These are phyloP conservation scores for Discostella stelligeroides DNA, from an alignment of 108 stramenopile species.

Conservation along the genomic window DNA sequence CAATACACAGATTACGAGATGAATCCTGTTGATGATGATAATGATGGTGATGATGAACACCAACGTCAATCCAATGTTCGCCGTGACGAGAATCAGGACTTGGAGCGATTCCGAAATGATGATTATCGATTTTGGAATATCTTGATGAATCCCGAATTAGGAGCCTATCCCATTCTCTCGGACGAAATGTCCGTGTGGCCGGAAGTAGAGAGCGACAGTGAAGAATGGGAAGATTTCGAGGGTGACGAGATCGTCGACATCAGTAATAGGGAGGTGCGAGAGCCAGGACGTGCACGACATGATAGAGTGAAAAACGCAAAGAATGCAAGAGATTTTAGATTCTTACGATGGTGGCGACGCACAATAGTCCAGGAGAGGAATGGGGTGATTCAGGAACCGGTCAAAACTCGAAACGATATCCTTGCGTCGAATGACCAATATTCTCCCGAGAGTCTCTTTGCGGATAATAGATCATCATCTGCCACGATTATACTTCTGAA, in stretches of 20 bases:
- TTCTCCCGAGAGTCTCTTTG: slow-evolving; percentile 24
- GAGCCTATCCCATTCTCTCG: slow-evolving; percentile 8
- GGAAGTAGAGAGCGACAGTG: not conserved
- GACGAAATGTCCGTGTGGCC: slow-evolving; percentile 23
- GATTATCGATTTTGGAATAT: slow-evolving; percentile 39
- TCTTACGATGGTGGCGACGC: slow-evolving; percentile 39
- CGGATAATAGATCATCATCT: slow-evolving; percentile 6
- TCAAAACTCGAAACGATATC: not conserved
- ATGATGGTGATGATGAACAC: no score
- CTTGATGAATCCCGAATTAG: slow-evolving; percentile 27
- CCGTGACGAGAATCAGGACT: slow-evolving; percentile 7
- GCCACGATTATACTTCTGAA: slow-evolving; percentile 34
- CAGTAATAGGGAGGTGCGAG: no score
- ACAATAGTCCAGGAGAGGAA: slow-evolving; percentile 21
- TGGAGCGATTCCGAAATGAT: slow-evolving; percentile 1
- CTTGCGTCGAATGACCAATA: not conserved
- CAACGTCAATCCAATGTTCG: not conserved
- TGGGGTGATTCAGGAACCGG: not conserved
- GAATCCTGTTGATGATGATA: no score
- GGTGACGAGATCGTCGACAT: no score
- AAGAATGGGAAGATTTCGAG: slow-evolving; percentile 6
- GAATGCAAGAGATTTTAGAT: slow-evolving; percentile 34
- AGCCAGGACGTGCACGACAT: slow-evolving; percentile 1
- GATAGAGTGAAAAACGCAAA: slow-evolving; percentile 3
- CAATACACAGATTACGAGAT: slow-evolving; percentile 21